Percentiles rank a stretch among this genome's conserved stretches.
Evolutionary conservation across 768 basidiomycete species (phyloP).

Genomic region (Cyclocybe aegerita): DNA sequence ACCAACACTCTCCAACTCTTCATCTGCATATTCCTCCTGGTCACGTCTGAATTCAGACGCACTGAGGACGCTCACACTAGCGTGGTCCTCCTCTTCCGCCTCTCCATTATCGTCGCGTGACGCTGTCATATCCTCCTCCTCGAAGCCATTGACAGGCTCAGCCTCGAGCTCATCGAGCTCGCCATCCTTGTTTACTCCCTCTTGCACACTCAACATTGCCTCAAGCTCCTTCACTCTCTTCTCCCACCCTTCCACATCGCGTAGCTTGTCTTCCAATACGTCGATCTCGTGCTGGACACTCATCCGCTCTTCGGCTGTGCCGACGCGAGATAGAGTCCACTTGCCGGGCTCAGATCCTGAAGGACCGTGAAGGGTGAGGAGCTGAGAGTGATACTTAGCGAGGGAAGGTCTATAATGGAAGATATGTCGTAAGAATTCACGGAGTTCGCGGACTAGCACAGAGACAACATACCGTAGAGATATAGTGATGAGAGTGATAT

Average conservation of each 20-base stretch:
- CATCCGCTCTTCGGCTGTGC: conserved; percentile 72
- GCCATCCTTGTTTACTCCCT: conserved; percentile 10
- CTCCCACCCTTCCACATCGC: conserved; percentile 77
- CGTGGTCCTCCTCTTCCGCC: background rate
- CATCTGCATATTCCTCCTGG: background rate
- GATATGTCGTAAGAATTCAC: background rate
- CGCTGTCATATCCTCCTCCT: conserved; percentile 7
- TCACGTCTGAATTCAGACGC: background rate
- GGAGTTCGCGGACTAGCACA: background rate
- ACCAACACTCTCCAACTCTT: background rate
- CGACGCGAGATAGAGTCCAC: conserved; percentile 73
- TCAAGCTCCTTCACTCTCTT: conserved; percentile 63
- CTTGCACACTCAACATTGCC: conserved; percentile 44
- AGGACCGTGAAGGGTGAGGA: conserved; percentile 78
- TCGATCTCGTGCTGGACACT: conserved; percentile 76
- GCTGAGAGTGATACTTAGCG: conserved; percentile 85
- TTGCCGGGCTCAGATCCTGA: conserved; percentile 44
- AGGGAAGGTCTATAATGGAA: conserved; percentile 63
- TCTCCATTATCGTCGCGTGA: background rate
- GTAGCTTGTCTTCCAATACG: conserved; percentile 60
- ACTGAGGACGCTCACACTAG: background rate
- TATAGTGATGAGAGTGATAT: conserved; percentile 92
- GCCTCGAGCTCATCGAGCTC: conserved; percentile 2
- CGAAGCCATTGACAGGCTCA: conserved; percentile 5
- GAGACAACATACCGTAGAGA: conserved; percentile 64